Evolutionary conservation across 371 early-diverging fungal genomes (phyloP), one percentile per base, ranked within the genome.

Genomic region (Syncephalastrum sp.): DNA sequence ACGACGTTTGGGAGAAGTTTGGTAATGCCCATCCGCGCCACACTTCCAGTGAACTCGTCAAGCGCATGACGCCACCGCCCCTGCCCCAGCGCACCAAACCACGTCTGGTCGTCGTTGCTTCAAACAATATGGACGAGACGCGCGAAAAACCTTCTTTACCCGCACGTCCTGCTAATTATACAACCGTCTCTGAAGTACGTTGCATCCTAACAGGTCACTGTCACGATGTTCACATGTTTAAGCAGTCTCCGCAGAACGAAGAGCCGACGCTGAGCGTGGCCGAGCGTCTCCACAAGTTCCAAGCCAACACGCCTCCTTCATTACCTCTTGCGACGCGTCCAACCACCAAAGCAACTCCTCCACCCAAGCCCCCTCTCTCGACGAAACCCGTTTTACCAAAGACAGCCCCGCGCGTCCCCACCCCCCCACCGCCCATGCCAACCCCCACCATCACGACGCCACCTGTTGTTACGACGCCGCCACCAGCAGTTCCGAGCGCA

Each of bases 1-100:
- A 91, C 54, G 74, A 74, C 19, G 92, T 93, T 15, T 95, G 94
- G 93, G 82, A 87, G 38, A 97, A 96, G 66, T 93, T 95, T 65
- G 83, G 81, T 53, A 81, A 86, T 56, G 76, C 82, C 0, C 75
- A 69, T 59, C 73, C 70, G 10, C 64, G 60, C 46, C 63, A 58
- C 48, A 54, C 54, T 13, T 41, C 58, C 4, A 52, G 55, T 21
- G 58, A 65, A 23, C 17, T 54, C 3, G 48, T 59, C 51, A 53
- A 53, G n/a, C 53, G 47, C 16, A 24, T 60, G 43, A 54, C 58
- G 8, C 65, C 65, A 3, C 65, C 65, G 4, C 65, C 65, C 2
- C 33, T 65, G 38, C 65, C 65, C 12, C 59, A 59, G 57, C 56
- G 65, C 21, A 43, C 65, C 15, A 33, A 60, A 12, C 65, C 65